Percentiles rank a stretch among this genome's conserved stretches.
Evolutionary conservation across 108 stramenopile genomes (phyloP).

Genomic region (Conticribra weissflogii): DNA sequence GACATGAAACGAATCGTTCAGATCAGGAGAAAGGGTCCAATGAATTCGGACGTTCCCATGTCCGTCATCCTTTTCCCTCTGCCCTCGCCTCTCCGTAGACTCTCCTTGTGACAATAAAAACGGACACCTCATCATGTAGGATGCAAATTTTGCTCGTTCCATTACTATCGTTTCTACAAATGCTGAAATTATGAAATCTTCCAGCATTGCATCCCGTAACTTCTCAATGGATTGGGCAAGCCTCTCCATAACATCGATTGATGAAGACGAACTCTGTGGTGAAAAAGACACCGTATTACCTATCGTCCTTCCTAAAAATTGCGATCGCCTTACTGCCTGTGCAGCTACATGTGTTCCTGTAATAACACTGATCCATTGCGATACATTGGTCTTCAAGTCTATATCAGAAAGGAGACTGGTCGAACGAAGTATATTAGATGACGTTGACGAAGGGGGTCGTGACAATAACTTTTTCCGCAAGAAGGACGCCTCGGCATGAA

Average conservation of each 20-base stretch:
- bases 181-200: slow-evolving; percentile 63
- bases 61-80: slow-evolving; percentile 32
- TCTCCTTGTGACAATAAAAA: slow-evolving; percentile 44
- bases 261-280: not conserved
- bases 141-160: slow-evolving; percentile 77
- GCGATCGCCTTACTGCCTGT: slow-evolving; percentile 23
- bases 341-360: slow-evolving; percentile 71
- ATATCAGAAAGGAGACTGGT: slow-evolving; percentile 26
- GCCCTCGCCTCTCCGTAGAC: slow-evolving; percentile 9
- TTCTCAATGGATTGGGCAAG: slow-evolving; percentile 67
- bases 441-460: slow-evolving; percentile 2
- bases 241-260: slow-evolving; percentile 59
- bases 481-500: slow-evolving; percentile 65
- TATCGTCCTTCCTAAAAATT: slow-evolving; percentile 3
- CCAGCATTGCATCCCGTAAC: slow-evolving; percentile 64
- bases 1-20: slow-evolving; percentile 57
- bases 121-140: slow-evolving; percentile 73
- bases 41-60: not conserved
- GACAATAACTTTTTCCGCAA: slow-evolving; percentile 46
- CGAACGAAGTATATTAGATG: slow-evolving; percentile 1
- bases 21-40: slow-evolving; percentile 51
- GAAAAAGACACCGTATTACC: not conserved
- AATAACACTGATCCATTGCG: slow-evolving; percentile 73
- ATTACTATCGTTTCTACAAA: slow-evolving; percentile 76
- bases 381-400: slow-evolving; percentile 47